Conservation (phyloP, 164 flowering plant genomes). For the Cinnamomum micranthum region DNA sequence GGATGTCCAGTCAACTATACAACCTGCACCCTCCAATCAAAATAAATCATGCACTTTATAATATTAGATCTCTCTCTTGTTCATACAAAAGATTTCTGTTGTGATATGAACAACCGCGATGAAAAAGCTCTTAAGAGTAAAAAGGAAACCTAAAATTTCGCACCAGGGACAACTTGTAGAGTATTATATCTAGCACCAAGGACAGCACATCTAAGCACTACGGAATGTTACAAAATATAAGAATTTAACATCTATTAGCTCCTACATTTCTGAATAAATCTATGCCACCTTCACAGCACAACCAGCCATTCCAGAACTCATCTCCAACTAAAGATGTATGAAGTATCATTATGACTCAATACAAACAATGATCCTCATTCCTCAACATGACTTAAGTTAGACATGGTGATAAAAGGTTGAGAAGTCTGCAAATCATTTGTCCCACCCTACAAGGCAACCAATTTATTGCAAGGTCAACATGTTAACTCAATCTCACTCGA, state of each 20-base stretch:
- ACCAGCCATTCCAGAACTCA: neutral
- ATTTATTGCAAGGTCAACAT: too few relatives aligned
- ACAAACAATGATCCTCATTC: neutral
- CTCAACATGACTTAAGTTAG: neutral
- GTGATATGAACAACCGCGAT: neutral
- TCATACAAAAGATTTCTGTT: too few relatives aligned
- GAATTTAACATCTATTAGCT: neutral
- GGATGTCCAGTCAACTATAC: too few relatives aligned
- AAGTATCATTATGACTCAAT: neutral
- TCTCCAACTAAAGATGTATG: neutral
- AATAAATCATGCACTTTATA: too few relatives aligned
- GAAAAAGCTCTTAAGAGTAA: too few relatives aligned
- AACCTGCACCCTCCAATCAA: too few relatives aligned
- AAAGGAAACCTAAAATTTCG: neutral
- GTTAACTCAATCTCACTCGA: too few relatives aligned
- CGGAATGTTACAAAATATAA: neutral
- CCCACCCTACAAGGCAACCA: neutral
- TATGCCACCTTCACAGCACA: neutral
- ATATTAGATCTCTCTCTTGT: too few relatives aligned
- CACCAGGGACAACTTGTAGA: neutral
- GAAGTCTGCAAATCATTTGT: neutral
- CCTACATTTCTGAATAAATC: neutral
- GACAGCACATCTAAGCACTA: neutral
- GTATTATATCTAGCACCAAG: neutral
- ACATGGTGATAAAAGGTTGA: neutral